Percentiles rank a stretch among this genome's conserved stretches.
Evolutionary conservation across 352 stramenopile species (phyloP).

Genomic region (Phytophthora pini): DNA sequence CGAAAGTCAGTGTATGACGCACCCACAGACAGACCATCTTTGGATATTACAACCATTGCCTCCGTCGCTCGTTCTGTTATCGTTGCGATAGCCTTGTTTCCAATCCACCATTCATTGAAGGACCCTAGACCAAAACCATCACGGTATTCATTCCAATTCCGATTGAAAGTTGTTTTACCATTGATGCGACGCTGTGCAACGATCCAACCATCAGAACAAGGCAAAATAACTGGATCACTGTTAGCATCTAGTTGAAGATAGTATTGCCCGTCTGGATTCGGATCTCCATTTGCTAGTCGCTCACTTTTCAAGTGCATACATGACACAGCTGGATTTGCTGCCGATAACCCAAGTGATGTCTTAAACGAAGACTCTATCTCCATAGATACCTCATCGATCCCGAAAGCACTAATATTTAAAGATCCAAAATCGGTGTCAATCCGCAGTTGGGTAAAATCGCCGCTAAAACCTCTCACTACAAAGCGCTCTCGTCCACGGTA

Average conservation of each 20-base stretch:
- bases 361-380: constrained; percentile 65
- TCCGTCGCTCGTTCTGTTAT: constrained; percentile 48
- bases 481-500: constrained; percentile 46
- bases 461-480: constrained; percentile 48
- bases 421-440: constrained; percentile 57
- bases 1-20: constrained; percentile 57
- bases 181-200: constrained; percentile 56
- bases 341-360: constrained; percentile 53
- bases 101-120: constrained; percentile 65
- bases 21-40: constrained; percentile 43
- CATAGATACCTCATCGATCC: constrained; percentile 71
- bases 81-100: constrained; percentile 47
- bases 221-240: constrained; percentile 35
- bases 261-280: constrained; percentile 64
- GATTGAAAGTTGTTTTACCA: constrained; percentile 61
- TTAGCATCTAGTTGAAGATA: constrained; percentile 49
- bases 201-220: constrained; percentile 67
- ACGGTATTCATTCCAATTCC: constrained; percentile 66
- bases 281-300: constrained; percentile 41
- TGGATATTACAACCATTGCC: constrained; percentile 62
- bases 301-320: constrained; percentile 59
- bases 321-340: constrained; percentile 48
- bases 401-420: constrained; percentile 51
- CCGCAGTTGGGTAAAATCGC: constrained; percentile 42
- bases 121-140: constrained; percentile 59